A percentile compares a stretch with the other conserved stretches of the same genome.
These are phyloP conservation scores for Pestalotiopsis sp. DNA, from an alignment of 2,329 filamentous ascomycete species.

Conservation along the genomic window DNA sequence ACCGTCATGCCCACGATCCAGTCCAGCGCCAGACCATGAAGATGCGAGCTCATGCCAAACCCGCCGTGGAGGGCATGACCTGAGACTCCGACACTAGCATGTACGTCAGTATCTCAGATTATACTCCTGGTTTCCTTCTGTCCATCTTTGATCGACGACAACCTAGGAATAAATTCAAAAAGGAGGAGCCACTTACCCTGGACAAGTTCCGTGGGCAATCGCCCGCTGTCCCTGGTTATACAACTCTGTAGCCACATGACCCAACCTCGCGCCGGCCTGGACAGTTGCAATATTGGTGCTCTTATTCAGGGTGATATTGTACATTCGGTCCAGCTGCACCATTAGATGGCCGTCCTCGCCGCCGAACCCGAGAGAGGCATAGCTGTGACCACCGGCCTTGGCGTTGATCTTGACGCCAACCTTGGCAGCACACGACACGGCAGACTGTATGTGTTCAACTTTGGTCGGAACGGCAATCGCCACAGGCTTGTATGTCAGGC, in stretches of 20 bases:
- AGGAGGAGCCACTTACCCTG: conserved; percentile 30
- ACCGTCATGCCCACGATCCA: conserved; percentile 38
- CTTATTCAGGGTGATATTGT: conserved; percentile 39
- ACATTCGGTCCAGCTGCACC: conserved; percentile 45
- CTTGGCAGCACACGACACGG: conserved; percentile 44
- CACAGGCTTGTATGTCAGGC: conserved; percentile 33
- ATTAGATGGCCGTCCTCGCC: conserved; percentile 47
- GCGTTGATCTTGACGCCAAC: conserved; percentile 44
- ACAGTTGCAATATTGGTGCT: conserved; percentile 41
- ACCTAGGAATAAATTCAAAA: background rate
- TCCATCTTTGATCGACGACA: background rate
- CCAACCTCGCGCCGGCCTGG: conserved; percentile 45
- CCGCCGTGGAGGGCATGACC: conserved; percentile 39
- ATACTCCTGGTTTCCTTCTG: too few species aligned
- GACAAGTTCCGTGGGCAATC: conserved; percentile 38
- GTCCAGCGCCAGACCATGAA: conserved; percentile 48
- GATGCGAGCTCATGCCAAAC: conserved; percentile 39
- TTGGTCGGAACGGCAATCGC: conserved; percentile 44
- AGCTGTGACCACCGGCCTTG: conserved; percentile 51
- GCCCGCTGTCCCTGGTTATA: conserved; percentile 33
- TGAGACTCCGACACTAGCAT: conserved; percentile 34
- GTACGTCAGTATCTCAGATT: background rate
- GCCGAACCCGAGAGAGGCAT: conserved; percentile 45
- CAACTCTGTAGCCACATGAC: conserved; percentile 37
- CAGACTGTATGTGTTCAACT: conserved; percentile 42